Evolutionary conservation across 345 rosid genomes (phyloP).

Genomic region (Corchorus capsularis): DNA sequence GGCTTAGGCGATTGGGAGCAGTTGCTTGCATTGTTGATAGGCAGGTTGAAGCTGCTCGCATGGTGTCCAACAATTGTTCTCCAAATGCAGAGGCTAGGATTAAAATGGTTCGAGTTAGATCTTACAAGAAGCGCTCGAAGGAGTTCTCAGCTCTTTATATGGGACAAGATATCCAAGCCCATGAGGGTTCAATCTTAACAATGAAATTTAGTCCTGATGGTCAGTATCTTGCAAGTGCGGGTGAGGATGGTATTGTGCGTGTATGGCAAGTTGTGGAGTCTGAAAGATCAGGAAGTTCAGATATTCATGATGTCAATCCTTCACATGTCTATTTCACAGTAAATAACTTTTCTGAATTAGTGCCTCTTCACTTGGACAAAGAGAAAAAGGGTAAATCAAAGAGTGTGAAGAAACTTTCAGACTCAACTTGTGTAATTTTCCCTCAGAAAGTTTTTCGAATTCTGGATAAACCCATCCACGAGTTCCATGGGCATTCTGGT

Average conservation of each 20-base stretch:
- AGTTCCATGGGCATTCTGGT: slow-evolving; percentile 49
- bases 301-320: slow-evolving; percentile 30
- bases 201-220: slow-evolving; percentile 52
- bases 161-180: slow-evolving; percentile 44
- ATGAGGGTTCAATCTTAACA: slow-evolving; percentile 39
- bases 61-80: slow-evolving; percentile 21
- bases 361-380: slow-evolving; percentile 28
- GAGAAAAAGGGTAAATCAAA: slow-evolving; percentile 29
- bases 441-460: slow-evolving; percentile 44
- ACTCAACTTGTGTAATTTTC: slow-evolving; percentile 40
- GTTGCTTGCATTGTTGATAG: slow-evolving; percentile 35
- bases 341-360: slow-evolving; percentile 36
- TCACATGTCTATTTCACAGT: slow-evolving; percentile 38
- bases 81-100: slow-evolving; percentile 13
- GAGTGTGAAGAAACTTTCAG: slow-evolving; percentile 26
- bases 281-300: slow-evolving; percentile 25
- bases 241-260: slow-evolving; percentile 42
- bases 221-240: slow-evolving; percentile 44
- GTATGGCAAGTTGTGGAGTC: slow-evolving; percentile 43
- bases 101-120: slow-evolving; percentile 31
- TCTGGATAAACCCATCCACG: slow-evolving; percentile 50
- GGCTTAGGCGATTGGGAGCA: slow-evolving; percentile 46
- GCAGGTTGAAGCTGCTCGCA: slow-evolving; percentile 31
- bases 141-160: slow-evolving; percentile 43
- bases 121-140: slow-evolving; percentile 34